Evolutionary conservation across 331 rosid genomes (phyloP).

Genomic region (Erythrophleum ivorense): DNA sequence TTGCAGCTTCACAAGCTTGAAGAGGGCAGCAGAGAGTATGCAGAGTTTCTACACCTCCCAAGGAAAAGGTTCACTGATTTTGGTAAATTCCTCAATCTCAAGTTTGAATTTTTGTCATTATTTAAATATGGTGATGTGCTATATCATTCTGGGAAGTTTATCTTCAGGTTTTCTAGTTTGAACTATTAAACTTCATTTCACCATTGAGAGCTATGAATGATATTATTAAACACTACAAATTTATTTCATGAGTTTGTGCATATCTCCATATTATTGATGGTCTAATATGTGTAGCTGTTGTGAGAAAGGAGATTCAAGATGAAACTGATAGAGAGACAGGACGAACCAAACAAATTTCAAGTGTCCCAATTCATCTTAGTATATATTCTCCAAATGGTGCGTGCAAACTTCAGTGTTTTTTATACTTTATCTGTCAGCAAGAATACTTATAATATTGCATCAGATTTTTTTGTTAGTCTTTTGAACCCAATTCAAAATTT

Average conservation of each 20-base stretch:
- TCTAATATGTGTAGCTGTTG: constrained; percentile 68
- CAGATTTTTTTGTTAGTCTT: neutral
- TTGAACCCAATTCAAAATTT: constrained; percentile 18
- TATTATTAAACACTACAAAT: neutral
- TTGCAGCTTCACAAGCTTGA: constrained; percentile 86
- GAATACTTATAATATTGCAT: neutral
- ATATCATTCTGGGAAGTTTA: neutral
- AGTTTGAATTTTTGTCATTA: constrained; percentile 16
- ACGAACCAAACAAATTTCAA: constrained; percentile 75
- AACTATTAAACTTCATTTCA: neutral
- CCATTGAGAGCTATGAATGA: neutral
- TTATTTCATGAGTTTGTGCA: constrained; percentile 5
- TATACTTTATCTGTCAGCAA: neutral
- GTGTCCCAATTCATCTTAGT: constrained; percentile 94
- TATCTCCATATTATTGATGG: neutral
- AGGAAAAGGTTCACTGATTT: constrained; percentile 84
- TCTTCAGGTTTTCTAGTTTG: neutral
- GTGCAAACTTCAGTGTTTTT: constrained; percentile 21
- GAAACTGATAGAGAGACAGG: constrained; percentile 99
- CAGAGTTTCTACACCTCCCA: constrained; percentile 89
- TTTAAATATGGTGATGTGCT: neutral
- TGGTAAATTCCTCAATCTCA: constrained; percentile 47
- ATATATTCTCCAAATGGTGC: constrained; percentile 90
- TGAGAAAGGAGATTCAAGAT: constrained; percentile 91
- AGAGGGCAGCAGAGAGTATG: constrained; percentile 87